phyloP scores from a whole-genome alignment of 2,329 filamentous ascomycete species.

The Leptographium radiaticola region DNA sequence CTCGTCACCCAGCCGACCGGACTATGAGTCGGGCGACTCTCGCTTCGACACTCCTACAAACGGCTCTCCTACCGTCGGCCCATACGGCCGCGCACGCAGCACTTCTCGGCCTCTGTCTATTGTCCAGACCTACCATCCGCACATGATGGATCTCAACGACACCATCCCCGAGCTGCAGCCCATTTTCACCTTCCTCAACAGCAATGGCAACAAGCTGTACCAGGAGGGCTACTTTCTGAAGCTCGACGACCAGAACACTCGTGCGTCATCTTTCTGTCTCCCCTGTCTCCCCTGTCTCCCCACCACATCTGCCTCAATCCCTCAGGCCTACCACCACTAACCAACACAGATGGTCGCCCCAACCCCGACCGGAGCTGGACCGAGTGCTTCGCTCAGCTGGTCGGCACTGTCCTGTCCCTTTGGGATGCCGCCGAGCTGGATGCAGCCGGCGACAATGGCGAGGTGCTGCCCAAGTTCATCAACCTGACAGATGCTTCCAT shows the following conservation, averaged over 20 bases:
- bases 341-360: slow-evolving; percentile 60
- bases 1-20: slow-evolving; percentile 17
- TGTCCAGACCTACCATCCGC: slow-evolving; percentile 73
- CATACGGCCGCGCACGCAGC: slow-evolving; percentile 30
- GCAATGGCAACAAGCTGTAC: slow-evolving; percentile 91
- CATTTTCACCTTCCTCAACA: slow-evolving; percentile 88
- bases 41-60: slow-evolving; percentile 12
- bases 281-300: background rate
- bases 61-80: slow-evolving; percentile 28
- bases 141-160: slow-evolving; percentile 75
- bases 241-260: slow-evolving; percentile 82
- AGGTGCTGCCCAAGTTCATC: slow-evolving; percentile 53
- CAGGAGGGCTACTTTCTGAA: slow-evolving; percentile 98
- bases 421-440: slow-evolving; percentile 94
- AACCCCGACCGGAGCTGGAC: slow-evolving; percentile 83
- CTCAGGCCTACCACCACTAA: slow-evolving; percentile 8
- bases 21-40: slow-evolving; percentile 23
- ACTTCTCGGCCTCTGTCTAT: slow-evolving; percentile 69
- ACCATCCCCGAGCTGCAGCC: slow-evolving; percentile 87
- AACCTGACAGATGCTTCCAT: slow-evolving; percentile 96
- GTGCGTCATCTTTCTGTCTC: slow-evolving; percentile 40
- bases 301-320: slow-evolving; percentile 7
- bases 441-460: slow-evolving; percentile 63
- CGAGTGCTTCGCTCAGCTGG: slow-evolving; percentile 92
- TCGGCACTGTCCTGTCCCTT: slow-evolving; percentile 84